These are phyloP conservation scores for Theileria sp. DNA, from an alignment of 169 alveolate genomes.

Conservation along the genomic window DNA sequence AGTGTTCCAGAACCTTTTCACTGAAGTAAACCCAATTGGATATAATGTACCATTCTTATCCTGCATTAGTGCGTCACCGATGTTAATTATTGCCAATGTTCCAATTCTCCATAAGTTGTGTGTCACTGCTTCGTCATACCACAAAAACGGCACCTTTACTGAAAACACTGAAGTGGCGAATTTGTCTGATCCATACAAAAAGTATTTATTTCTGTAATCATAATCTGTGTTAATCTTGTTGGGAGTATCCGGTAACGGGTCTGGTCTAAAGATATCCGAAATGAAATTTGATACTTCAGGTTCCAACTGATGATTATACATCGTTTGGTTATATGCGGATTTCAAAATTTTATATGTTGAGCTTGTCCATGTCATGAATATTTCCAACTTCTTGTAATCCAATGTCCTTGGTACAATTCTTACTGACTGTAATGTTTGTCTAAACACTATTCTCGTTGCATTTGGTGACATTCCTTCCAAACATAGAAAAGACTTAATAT, in stretches of 20 bases:
- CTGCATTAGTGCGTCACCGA: conserved; percentile 67
- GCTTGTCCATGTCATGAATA: neutral
- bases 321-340: conserved; percentile 10
- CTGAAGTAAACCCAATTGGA: conserved; percentile 71
- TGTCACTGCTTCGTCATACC: neutral
- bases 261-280: conserved; percentile 24
- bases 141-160: conserved; percentile 9
- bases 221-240: conserved; percentile 20
- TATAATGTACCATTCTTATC: conserved; percentile 50
- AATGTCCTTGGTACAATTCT: conserved; percentile 41
- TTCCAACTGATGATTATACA: conserved; percentile 9
- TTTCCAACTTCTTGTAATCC: conserved; percentile 9
- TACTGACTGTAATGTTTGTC: conserved; percentile 42
- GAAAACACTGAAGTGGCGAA: neutral
- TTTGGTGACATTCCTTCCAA: conserved; percentile 44
- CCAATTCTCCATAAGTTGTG: conserved; percentile 51
- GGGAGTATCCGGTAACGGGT: neutral
- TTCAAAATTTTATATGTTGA: neutral
- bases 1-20: conserved; percentile 62
- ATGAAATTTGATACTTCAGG: neutral
- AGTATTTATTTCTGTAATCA: conserved; percentile 10
- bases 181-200: conserved; percentile 16
- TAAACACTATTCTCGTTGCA: conserved; percentile 16
- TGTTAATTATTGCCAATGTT: conserved; percentile 55
- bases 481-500: conserved; percentile 24